phyloP scores from a whole-genome alignment of 2,329 filamentous ascomycete species.

The Proliferodiscus dingleyae region DNA sequence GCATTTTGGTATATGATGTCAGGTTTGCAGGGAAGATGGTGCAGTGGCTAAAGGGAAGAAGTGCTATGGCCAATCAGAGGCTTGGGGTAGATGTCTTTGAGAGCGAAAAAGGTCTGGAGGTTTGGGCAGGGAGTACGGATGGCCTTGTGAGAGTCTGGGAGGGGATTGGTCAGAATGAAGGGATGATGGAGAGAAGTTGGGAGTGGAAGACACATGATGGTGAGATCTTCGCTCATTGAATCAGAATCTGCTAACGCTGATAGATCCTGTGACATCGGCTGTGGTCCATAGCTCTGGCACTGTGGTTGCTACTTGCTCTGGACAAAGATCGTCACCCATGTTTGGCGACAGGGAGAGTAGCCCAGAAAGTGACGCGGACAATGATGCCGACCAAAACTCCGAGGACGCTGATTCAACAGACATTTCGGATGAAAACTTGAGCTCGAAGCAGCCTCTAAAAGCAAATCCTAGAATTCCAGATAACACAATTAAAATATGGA shows the following conservation, averaged over 20 bases:
- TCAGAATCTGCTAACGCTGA: conserved; percentile 2
- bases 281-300: conserved; percentile 29
- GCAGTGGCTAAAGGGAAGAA: conserved; percentile 46
- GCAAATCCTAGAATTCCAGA: conserved; percentile 26
- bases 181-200: conserved; percentile 24
- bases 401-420: neutral
- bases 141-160: conserved; percentile 57
- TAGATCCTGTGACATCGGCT: conserved; percentile 29
- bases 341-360: conserved; percentile 3
- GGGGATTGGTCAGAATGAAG: conserved; percentile 46
- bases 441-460: neutral
- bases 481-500: conserved; percentile 45
- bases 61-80: conserved; percentile 50
- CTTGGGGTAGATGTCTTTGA: conserved; percentile 52
- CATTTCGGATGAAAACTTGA: neutral
- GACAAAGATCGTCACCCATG: conserved; percentile 21
- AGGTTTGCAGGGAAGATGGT: conserved; percentile 54
- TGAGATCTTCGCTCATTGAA: conserved; percentile 9
- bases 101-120: conserved; percentile 47
- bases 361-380: conserved; percentile 6
- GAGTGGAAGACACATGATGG: conserved; percentile 32
- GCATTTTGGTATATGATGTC: conserved; percentile 58
- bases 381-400: conserved; percentile 1
- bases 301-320: conserved; percentile 32
- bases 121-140: conserved; percentile 55